Evolutionary conservation across 2,329 filamentous ascomycete genomes (phyloP), one percentile per base, ranked within the genome.

Genomic region (Seiridium cupressi): DNA sequence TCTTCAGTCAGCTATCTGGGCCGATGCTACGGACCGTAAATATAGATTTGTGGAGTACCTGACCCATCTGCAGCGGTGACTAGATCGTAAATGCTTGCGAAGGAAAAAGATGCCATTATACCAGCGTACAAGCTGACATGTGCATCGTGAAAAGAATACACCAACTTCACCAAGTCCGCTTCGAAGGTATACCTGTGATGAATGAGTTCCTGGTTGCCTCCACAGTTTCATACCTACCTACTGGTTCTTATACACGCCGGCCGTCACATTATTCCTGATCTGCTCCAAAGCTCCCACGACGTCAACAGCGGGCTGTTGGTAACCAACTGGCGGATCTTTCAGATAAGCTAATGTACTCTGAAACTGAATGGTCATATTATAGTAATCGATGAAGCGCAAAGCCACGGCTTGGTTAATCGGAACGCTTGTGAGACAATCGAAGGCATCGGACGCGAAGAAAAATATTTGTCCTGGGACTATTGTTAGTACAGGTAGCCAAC

Each of bases 361-460:
- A 49, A 79, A 79, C 55, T 79, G 74, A 1, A 82, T 55, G 0
- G 77, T 79, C 13, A 76, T 71, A 60, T 78, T 78, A 57, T 74
- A 76, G 60, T 82, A 81, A 5, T 73, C 61, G 4, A 82, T 60
- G 59, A 82, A 79, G 1, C 75, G 68, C 5, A 72, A 65, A 2
- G 79, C 79, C 1, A 78, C 75, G 5, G 74, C 77, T 3, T 71
- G 34, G 55, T 79, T 75, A 63, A 83, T 80, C 0, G 81, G 79
- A 5, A 81, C 76, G 32, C 68, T 76, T 2, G 63, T 72, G 8
- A 82, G 68, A 60, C 80, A 83, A 3, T 72, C 68, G 60, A 74
- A 77, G 0, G 72, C 77, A 26, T 65, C 59, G 10, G n/a, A 48
- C 1, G 67, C 66, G 31, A 56, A 61, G 38, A 69, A 68, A 26